Percentiles rank a stretch among this genome's conserved stretches.
Conservation (phyloP, 192 early-diverging fungal genomes). For the Kickxella alabastrina region DNA sequence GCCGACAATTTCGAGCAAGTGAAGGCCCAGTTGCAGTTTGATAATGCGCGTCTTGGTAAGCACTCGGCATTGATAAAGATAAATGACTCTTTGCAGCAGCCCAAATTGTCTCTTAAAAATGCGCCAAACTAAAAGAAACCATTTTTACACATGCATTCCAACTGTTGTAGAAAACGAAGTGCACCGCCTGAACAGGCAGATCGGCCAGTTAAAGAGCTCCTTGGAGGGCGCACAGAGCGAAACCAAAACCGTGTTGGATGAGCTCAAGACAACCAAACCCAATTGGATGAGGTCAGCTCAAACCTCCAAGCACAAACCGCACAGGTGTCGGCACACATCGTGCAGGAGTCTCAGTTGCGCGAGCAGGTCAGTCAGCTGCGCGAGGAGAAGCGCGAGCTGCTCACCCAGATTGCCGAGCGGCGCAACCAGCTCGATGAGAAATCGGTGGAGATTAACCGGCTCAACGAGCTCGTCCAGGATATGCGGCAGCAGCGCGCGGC, state of each 20-base stretch:
- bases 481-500: constrained; percentile 19
- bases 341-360: constrained; percentile 9
- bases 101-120: background rate
- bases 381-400: constrained; percentile 34
- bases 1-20: constrained; percentile 11
- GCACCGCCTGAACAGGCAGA: constrained; percentile 34
- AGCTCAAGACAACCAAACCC: constrained; percentile 13
- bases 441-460: constrained; percentile 11
- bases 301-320: constrained; percentile 8
- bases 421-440: constrained; percentile 38
- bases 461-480: constrained; percentile 24
- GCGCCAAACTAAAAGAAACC: background rate
- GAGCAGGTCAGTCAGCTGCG: constrained; percentile 16
- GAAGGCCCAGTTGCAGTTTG: constrained; percentile 43
- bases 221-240: constrained; percentile 20
- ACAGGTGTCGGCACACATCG: background rate
- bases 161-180: constrained; percentile 35
- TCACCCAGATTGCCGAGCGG: constrained; percentile 35
- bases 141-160: background rate
- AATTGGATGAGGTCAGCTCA: background rate
- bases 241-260: constrained; percentile 1
- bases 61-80: background rate
- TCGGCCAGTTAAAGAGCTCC: constrained; percentile 33
- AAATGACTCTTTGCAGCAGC: too few relatives aligned
- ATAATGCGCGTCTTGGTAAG: constrained; percentile 50